These are phyloP conservation scores for Coemansia sp. DNA, from an alignment of 192 early-diverging fungal genomes.

Conservation along the genomic window DNA sequence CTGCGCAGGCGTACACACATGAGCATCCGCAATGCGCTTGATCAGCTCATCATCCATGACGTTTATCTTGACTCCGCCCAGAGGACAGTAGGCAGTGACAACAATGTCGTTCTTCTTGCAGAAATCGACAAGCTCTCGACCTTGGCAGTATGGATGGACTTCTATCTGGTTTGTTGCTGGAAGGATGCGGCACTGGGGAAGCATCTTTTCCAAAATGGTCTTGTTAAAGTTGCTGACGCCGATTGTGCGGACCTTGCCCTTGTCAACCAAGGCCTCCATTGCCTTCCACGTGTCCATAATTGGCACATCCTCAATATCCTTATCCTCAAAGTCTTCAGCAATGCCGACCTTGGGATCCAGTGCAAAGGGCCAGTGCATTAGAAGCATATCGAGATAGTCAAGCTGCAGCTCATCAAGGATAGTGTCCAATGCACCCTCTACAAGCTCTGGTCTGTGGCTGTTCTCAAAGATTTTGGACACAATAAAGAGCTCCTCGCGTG, in stretches of 20 bases:
- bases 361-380: conserved; percentile 85
- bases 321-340: conserved; percentile 30
- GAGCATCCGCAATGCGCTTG: conserved; percentile 67
- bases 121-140: conserved; percentile 72
- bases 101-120: conserved; percentile 69
- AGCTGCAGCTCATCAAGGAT: conserved; percentile 70
- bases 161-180: conserved; percentile 91
- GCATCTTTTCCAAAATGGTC: conserved; percentile 64
- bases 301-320: conserved; percentile 53
- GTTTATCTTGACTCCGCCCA: conserved; percentile 58
- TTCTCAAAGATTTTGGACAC: conserved; percentile 79
- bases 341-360: conserved; percentile 46
- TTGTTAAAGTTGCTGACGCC: conserved; percentile 85
- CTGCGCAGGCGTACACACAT: conserved; percentile 68
- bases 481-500: conserved; percentile 77
- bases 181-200: conserved; percentile 63
- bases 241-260: conserved; percentile 73
- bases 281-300: conserved; percentile 77
- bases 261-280: conserved; percentile 76
- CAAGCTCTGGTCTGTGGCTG: conserved; percentile 63
- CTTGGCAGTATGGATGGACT: conserved; percentile 68
- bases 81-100: conserved; percentile 81
- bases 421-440: conserved; percentile 60
- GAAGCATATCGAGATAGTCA: conserved; percentile 79
- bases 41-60: conserved; percentile 57